Base-by-base conservation (phyloP, 2,329 filamentous ascomycete species). In the Dactylonectria estremocensis region DNA sequence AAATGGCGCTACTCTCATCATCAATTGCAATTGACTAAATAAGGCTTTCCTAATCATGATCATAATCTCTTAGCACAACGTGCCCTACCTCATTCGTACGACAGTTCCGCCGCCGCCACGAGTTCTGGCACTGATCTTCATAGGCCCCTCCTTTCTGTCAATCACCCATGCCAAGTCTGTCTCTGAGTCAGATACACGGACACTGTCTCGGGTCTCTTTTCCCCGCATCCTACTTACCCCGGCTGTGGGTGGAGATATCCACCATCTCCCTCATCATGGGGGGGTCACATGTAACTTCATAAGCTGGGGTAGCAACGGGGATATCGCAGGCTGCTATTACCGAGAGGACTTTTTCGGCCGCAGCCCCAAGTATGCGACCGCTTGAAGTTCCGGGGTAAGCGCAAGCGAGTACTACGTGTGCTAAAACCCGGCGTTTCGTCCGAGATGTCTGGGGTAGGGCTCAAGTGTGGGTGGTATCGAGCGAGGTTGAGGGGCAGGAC, bases 291-390 rank as follows among this genome's bases (percentile, higher is more conserved):
- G n/a, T 10, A 59, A 54, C 49, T 28, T 28, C 24, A 28, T 28
- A 28, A 28, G 24, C 62, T 60, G 62, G 62, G 55, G 62, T 64
- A 64, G 55, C 59, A 64, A 52, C 18, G 46, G 13, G 22, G 56
- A 48, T 31, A 35, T 9, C 13, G 9, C 40, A 16, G 24, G 14
- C 50, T 48, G 14, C 18, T 35, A 53, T 53, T 58, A 24, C 61
- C 46, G 61, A 64, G 54, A 18, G 3, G 46, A 35, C 37, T 24
- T 52, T 18, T 9, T 45, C 54, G 61, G 61, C 46, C 46, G 60
- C 52, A 62, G 20, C 20, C 52, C 60, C 33, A 56, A 53, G 54
- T 3, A 55, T 40, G 31, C 16, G 22, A 54, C 40, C 45, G 40
- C 40, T 49, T 49, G 16, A 43, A 43, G 5, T 5, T 43, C 45